A percentile compares a stretch with the other conserved stretches of the same genome.
Evolutionary conservation across 2,329 filamentous ascomycete genomes (phyloP).

Genomic region (Zymoseptoria passerinii): DNA sequence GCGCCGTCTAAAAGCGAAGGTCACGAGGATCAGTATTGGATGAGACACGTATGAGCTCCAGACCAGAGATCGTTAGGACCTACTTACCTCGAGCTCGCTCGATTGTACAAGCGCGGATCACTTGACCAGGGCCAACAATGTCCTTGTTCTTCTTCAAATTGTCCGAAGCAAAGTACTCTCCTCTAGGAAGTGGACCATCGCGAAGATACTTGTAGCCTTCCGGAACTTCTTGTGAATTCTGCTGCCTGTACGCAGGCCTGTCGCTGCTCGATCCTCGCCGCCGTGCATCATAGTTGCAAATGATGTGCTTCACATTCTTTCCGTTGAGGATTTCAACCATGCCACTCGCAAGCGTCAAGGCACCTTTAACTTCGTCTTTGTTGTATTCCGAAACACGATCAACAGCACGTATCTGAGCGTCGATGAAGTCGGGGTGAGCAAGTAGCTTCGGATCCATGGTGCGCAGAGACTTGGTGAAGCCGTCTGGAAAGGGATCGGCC

Average conservation of each 20-base stretch:
- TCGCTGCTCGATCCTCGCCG: background rate
- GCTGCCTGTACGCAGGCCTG: background rate
- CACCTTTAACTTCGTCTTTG: background rate
- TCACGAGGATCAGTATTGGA: background rate
- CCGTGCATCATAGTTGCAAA: background rate
- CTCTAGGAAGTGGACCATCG: background rate
- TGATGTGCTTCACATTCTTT: background rate
- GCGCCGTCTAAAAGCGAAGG: background rate
- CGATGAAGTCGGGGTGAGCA: background rate
- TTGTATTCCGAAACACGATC: background rate
- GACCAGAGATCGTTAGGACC: background rate
- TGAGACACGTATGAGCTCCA: background rate
- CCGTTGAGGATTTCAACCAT: background rate
- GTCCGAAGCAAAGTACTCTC: background rate
- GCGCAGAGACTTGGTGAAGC: background rate
- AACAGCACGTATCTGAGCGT: background rate
- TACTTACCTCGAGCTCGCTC: background rate
- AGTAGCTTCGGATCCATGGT: background rate
- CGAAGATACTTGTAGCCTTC: background rate
- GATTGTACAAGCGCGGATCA: background rate
- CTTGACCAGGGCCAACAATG: background rate
- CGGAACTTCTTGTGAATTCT: background rate
- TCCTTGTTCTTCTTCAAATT: background rate
- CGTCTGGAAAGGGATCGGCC: background rate
- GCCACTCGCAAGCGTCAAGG: background rate